These are phyloP conservation scores for Chytriomyces sp. DNA, from an alignment of 192 early-diverging fungal genomes.

Conservation along the genomic window DNA sequence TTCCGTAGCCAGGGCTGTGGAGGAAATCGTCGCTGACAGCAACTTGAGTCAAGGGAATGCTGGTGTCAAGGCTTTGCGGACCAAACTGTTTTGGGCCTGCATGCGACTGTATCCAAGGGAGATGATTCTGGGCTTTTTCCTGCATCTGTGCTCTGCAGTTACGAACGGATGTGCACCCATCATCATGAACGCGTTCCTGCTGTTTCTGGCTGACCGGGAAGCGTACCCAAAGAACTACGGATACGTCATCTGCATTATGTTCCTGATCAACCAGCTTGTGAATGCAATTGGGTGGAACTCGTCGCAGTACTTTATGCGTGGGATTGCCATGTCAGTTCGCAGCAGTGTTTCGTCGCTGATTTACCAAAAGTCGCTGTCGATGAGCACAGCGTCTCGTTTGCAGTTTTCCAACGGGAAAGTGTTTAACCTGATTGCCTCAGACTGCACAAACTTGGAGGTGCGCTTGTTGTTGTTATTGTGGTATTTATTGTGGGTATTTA, in stretches of 20 bases:
- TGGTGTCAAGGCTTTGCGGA: conserved; percentile 9
- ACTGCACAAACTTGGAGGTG: conserved; percentile 32
- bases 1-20: too few relatives aligned
- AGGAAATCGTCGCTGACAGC: too few relatives aligned
- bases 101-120: conserved; percentile 13
- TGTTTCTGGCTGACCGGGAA: not conserved
- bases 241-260: conserved; percentile 24
- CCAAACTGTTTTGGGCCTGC: conserved; percentile 9
- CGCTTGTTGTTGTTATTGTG: not conserved
- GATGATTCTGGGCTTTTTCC: conserved; percentile 3
- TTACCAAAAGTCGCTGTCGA: conserved; percentile 64
- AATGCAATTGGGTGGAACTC: conserved; percentile 29
- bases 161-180: conserved; percentile 22
- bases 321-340: conserved; percentile 52
- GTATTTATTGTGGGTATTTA: not conserved
- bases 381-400: conserved; percentile 57
- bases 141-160: conserved; percentile 10
- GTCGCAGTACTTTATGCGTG: conserved; percentile 22
- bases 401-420: conserved; percentile 65
- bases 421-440: conserved; percentile 63
- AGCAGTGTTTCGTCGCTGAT: conserved; percentile 55
- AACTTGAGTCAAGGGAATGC: too few relatives aligned
- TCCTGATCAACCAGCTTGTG: conserved; percentile 13
- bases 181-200: conserved; percentile 12
- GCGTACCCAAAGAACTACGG: not conserved